Conservation (phyloP, 441 rosid species). For the Erodium chrysanthum region DNA sequence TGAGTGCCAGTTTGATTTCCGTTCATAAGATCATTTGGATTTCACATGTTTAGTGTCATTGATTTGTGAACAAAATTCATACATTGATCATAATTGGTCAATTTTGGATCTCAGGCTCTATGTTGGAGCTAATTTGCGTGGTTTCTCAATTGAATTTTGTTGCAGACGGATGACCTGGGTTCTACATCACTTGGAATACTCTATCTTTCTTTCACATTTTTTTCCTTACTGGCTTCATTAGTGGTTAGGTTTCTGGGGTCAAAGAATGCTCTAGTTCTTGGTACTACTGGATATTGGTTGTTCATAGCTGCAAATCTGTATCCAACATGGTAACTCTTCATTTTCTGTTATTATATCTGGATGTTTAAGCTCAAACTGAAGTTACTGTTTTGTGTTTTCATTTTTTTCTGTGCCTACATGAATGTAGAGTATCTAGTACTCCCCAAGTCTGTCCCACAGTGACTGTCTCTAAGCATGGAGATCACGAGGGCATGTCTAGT, state of each 20-base stretch:
- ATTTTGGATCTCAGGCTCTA: background rate
- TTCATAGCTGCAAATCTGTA: constrained; percentile 77
- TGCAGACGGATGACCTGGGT: constrained; percentile 63
- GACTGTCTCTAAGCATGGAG: background rate
- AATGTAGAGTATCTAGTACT: background rate
- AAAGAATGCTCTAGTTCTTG: constrained; percentile 71
- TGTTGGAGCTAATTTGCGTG: constrained; percentile 4
- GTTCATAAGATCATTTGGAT: constrained; percentile 3
- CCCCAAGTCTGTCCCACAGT: background rate
- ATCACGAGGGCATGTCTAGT: background rate
- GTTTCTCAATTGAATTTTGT: constrained; percentile 13
- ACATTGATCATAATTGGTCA: background rate
- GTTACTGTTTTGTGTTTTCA: background rate
- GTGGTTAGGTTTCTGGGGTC: constrained; percentile 75
- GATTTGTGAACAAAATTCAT: background rate
- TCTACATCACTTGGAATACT: constrained; percentile 78
- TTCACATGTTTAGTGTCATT: background rate
- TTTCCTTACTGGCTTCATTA: constrained; percentile 65
- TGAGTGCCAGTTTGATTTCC: constrained; percentile 20
- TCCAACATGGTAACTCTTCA: constrained; percentile 54
- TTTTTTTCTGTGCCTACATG: background rate
- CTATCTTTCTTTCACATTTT: constrained; percentile 72
- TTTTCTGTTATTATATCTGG: background rate
- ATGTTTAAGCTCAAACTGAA: background rate
- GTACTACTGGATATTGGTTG: constrained; percentile 84